Evolutionary conservation across 1,284 basidiomycete genomes (phyloP), one percentile per base, ranked within the genome.

Genomic region (Abortiporus biennis): DNA sequence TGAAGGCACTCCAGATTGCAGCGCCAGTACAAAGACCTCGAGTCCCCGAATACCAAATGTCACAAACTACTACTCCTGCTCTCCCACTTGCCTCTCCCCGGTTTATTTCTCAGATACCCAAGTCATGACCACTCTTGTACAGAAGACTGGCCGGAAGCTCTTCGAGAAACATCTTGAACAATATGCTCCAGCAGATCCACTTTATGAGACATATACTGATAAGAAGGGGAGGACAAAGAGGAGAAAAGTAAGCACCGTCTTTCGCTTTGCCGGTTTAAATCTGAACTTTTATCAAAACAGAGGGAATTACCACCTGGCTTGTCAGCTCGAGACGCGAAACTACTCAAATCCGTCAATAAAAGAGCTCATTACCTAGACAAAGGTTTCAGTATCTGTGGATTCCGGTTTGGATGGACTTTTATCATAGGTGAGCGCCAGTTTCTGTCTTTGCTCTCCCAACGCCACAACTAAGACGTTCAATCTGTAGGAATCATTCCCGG

Each of bases 311-410:
- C 91, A 0, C 79, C 81, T 6, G 92, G 92, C 0, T 74, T 96
- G 3, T 87, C 89, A 0, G 63, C 72, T 23, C 74, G 83, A 23
- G 92, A 96, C 48, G 75, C 75, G n/a, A 80, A 79, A 50, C 81
- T 92, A 39, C 70, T 93, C 40, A 75, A 74, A 52, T 77, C 82
- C 15, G 79, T 94, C 34, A 79, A 89, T 58, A 68, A 72, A 40
- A 73, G 93, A 6, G 93, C 94, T 0, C 92, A 93, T 58, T 80
- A 85, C 57, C 84, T 98, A 43, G 94, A 98, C 71, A 94, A 92
- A 63, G 86, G 90, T 5, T 89, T 97, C 68, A 71, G 61, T 36
- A 42, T 97, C 8, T 90, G 84, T 53, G 92, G 93, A 2, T 64
- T 96, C 47, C 78, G 80, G 6, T 92, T 96, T 48, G 93, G 94